Evolutionary conservation across 306 rosid species (phyloP).

Genomic region (Trifolium fragiferum): DNA sequence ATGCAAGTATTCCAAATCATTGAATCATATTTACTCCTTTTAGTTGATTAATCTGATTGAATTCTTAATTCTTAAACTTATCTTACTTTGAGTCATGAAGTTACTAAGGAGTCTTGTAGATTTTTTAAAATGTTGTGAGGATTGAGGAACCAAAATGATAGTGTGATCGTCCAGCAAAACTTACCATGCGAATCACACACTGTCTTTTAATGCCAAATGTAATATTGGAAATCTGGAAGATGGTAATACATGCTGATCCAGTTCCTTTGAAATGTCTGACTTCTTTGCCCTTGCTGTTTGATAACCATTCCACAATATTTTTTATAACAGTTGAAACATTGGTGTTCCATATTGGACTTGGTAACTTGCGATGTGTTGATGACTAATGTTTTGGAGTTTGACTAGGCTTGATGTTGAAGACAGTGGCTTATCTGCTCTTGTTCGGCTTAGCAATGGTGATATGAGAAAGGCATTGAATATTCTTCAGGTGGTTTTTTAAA

Average conservation of each 20-base stretch:
- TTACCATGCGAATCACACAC: background rate
- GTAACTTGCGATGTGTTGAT: slow-evolving; percentile 36
- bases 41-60: slow-evolving; percentile 16
- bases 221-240: background rate
- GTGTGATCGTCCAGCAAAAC: background rate
- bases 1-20: slow-evolving; percentile 16
- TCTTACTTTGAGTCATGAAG: background rate
- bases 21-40: slow-evolving; percentile 17
- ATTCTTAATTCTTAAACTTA: slow-evolving; percentile 3
- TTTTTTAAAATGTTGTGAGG: background rate
- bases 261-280: slow-evolving; percentile 15
- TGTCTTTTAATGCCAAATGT: slow-evolving; percentile 13
- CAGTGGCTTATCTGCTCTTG: slow-evolving; percentile 75
- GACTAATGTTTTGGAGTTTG: slow-evolving; percentile 34
- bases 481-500: slow-evolving; percentile 66
- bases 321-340: slow-evolving; percentile 11
- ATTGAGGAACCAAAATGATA: background rate
- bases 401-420: slow-evolving; percentile 83
- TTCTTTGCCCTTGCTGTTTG: slow-evolving; percentile 10
- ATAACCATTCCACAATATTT: slow-evolving; percentile 22
- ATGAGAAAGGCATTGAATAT: slow-evolving; percentile 94
- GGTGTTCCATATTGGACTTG: slow-evolving; percentile 19
- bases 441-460: slow-evolving; percentile 91
- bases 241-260: slow-evolving; percentile 19
- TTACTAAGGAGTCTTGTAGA: slow-evolving; percentile 6